Conservation (phyloP, 1,284 basidiomycete species). For the Pseudozyma tsukubaensis region DNA sequence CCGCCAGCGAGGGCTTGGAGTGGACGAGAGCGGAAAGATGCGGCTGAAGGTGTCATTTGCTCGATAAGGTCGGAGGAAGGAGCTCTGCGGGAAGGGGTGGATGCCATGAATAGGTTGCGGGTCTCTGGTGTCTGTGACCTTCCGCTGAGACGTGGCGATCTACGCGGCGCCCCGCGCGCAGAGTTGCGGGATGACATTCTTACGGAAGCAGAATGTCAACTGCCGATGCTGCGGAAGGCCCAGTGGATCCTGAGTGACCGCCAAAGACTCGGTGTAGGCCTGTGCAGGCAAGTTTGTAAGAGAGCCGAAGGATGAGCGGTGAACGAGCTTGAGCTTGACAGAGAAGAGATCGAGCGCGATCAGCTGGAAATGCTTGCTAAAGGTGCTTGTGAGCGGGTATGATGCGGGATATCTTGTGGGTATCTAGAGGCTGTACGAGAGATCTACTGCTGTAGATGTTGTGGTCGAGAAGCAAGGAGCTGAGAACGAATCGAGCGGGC, state of each 20-base stretch:
- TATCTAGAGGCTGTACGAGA: too few species aligned
- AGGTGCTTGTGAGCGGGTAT: too few species aligned
- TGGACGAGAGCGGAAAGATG: slow-evolving; percentile 8
- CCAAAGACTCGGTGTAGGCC: too few species aligned
- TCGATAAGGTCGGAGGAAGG: slow-evolving; percentile 31
- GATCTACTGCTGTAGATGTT: too few species aligned
- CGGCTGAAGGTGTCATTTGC: slow-evolving; percentile 30
- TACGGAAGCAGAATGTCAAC: background rate
- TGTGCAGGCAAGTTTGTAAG: too few species aligned
- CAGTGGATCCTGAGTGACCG: too few species aligned
- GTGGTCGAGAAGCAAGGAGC: too few species aligned
- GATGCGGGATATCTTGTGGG: too few species aligned
- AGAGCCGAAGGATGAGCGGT: too few species aligned
- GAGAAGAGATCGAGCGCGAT: too few species aligned
- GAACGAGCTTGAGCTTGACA: too few species aligned
- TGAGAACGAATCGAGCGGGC: background rate
- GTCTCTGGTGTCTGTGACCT: slow-evolving; percentile 27
- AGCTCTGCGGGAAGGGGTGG: slow-evolving; percentile 15
- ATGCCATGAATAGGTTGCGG: background rate
- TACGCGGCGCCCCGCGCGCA: slow-evolving; percentile 14
- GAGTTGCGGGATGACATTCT: slow-evolving; percentile 20
- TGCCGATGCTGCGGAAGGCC: background rate
- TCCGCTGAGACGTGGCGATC: slow-evolving; percentile 26
- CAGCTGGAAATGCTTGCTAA: too few species aligned
- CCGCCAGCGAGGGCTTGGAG: slow-evolving; percentile 7